A percentile compares a stretch with the other conserved stretches of the same genome.
Conservation (phyloP, 164 flowering plant genomes). For the Amborella trichopoda region DNA sequence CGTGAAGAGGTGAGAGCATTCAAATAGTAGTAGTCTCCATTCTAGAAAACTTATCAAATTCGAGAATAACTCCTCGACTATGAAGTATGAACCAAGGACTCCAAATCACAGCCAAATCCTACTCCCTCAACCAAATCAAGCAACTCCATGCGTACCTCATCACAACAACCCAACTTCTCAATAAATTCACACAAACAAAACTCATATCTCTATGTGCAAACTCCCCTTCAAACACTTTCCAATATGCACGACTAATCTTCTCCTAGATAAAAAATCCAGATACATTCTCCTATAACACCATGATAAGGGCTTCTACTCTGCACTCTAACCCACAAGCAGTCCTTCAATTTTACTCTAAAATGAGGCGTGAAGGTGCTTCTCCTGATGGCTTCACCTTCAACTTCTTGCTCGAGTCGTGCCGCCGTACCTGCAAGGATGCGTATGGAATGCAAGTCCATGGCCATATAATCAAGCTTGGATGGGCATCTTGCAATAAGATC, state of each 20-base stretch:
- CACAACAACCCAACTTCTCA: constrained; percentile 30
- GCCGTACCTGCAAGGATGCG: constrained; percentile 12
- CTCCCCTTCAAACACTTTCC: constrained; percentile 17
- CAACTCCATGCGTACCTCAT: constrained; percentile 54
- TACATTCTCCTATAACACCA: constrained; percentile 51
- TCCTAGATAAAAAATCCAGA: constrained; percentile 20
- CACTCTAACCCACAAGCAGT: constrained; percentile 23
- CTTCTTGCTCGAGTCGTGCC: constrained; percentile 40
- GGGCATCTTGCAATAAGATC: constrained; percentile 63
- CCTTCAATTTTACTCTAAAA: constrained; percentile 21
- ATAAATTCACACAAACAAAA: constrained; percentile 35
- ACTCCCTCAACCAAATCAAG: constrained; percentile 28
- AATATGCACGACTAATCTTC: constrained; percentile 31
- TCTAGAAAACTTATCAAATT: no score
- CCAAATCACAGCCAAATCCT: no score
- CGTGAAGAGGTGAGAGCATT: no score
- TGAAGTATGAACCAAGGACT: no score
- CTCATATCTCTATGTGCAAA: constrained; percentile 30
- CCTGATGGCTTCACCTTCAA: constrained; percentile 71
- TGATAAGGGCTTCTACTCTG: constrained; percentile 30
- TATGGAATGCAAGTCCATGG: constrained; percentile 22
- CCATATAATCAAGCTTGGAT: constrained; percentile 40
- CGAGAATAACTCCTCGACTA: no score
- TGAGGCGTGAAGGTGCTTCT: constrained; percentile 20
- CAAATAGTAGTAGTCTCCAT: no score